These are phyloP conservation scores for Artemisia tridentata DNA, from an alignment of 129 eudicot genomes.

Conservation along the genomic window DNA sequence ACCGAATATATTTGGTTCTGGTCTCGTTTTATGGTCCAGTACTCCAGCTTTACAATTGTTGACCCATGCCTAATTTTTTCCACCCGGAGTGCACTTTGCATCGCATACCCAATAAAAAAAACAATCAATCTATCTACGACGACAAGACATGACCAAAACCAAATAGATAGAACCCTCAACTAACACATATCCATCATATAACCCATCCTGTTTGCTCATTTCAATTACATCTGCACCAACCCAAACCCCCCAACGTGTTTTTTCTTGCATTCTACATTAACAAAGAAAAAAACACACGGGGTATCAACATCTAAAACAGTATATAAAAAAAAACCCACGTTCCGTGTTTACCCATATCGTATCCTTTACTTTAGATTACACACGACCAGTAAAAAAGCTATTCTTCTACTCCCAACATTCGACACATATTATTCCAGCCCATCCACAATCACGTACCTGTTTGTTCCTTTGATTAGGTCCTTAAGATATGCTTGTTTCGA, in stretches of 20 bases:
- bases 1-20: too few relatives aligned
- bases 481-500: slow-evolving; percentile 30
- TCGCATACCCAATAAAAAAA: too few relatives aligned
- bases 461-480: not conserved
- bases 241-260: slow-evolving; percentile 12
- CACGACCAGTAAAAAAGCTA: slow-evolving; percentile 19
- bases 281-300: slow-evolving; percentile 31
- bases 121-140: too few relatives aligned
- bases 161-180: not conserved
- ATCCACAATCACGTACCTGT: slow-evolving; percentile 8
- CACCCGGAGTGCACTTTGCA: too few relatives aligned
- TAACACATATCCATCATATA: slow-evolving; percentile 22
- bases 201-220: slow-evolving; percentile 15
- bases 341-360: slow-evolving; percentile 28
- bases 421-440: slow-evolving; percentile 22
- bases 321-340: slow-evolving; percentile 11
- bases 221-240: slow-evolving; percentile 19
- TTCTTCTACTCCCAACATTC: slow-evolving; percentile 17
- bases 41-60: too few relatives aligned
- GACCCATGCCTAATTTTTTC: too few relatives aligned
- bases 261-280: slow-evolving; percentile 28
- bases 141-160: too few relatives aligned
- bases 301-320: slow-evolving; percentile 23
- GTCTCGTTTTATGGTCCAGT: too few relatives aligned
- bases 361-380: slow-evolving; percentile 36